Evolutionary conservation across 1,284 basidiomycete genomes (phyloP).

Genomic region (Marasmius sp.): DNA sequence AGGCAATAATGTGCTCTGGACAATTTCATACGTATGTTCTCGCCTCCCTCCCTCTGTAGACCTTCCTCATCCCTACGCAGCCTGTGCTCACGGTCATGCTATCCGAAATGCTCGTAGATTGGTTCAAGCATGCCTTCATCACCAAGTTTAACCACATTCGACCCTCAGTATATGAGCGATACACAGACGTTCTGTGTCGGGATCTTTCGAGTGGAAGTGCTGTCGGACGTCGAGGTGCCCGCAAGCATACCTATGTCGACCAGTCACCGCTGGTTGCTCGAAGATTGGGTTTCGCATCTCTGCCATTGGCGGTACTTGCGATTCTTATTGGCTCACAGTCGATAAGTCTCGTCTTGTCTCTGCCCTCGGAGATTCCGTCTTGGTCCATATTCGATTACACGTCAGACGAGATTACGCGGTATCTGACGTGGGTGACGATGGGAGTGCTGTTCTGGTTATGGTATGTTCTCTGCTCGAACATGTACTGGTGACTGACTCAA

Average conservation of each 20-base stretch:
- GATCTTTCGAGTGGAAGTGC: conserved; percentile 87
- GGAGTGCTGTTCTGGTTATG: conserved; percentile 79
- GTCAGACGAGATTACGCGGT: conserved; percentile 48
- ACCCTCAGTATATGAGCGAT: conserved; percentile 93
- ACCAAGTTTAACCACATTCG: conserved; percentile 98
- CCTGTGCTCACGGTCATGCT: conserved; percentile 57
- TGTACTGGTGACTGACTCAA: not conserved
- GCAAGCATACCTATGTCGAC: conserved; percentile 91
- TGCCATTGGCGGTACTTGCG: conserved; percentile 91
- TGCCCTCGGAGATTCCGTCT: conserved; percentile 33
- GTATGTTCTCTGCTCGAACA: conserved; percentile 39
- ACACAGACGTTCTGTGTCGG: conserved; percentile 93
- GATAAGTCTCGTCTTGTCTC: conserved; percentile 58
- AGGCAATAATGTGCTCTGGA: conserved; percentile 80
- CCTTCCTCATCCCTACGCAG: not conserved
- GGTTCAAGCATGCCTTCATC: conserved; percentile 99
- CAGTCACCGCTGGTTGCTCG: conserved; percentile 94
- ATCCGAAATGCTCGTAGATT: conserved; percentile 96
- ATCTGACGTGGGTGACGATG: conserved; percentile 67
- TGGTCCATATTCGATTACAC: conserved; percentile 41
- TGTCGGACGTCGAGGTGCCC: conserved; percentile 61
- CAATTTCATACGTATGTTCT: conserved; percentile 81
- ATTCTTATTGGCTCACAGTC: conserved; percentile 88
- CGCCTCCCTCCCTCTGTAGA: not conserved
- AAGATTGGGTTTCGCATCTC: conserved; percentile 89